A percentile compares a stretch with the other conserved stretches of the same genome.
These are phyloP conservation scores for Pestalotiopsis sp. DNA, from an alignment of 2,329 filamentous ascomycete species.

Conservation along the genomic window DNA sequence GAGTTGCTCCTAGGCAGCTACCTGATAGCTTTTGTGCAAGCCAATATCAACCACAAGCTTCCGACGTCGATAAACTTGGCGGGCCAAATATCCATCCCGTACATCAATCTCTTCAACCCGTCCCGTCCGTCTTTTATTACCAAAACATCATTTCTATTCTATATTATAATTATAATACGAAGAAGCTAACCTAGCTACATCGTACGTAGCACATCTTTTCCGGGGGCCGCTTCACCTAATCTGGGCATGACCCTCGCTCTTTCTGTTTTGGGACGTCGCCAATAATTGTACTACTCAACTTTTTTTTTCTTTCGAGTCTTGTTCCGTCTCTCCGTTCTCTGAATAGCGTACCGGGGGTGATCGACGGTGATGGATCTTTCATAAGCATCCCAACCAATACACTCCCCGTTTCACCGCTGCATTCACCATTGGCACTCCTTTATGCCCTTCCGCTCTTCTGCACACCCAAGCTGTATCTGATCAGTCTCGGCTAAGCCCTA, in stretches of 20 bases:
- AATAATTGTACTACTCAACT: neutral
- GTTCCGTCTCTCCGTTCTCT: neutral
- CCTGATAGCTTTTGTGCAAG: neutral
- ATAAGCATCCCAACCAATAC: conserved; percentile 6
- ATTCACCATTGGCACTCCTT: conserved; percentile 5
- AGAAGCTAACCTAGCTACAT: too few species aligned
- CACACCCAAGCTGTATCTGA: neutral
- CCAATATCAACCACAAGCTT: too few species aligned
- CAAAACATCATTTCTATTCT: too few species aligned
- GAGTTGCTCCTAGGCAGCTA: neutral
- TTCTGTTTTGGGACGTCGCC: neutral
- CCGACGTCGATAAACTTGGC: too few species aligned
- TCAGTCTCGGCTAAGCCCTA: conserved; percentile 11
- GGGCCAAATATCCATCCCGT: too few species aligned
- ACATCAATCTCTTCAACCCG: too few species aligned
- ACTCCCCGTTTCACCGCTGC: conserved; percentile 9
- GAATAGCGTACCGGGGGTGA: neutral
- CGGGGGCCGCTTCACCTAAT: conserved; percentile 10
- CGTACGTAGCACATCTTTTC: neutral
- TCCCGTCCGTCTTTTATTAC: too few species aligned
- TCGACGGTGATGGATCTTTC: neutral
- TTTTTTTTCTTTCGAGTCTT: neutral
- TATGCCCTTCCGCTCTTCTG: neutral
- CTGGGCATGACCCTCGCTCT: conserved; percentile 10
- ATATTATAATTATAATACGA: too few species aligned